Conservation (phyloP, 768 basidiomycete genomes). For the Tubosaeta sp. region DNA sequence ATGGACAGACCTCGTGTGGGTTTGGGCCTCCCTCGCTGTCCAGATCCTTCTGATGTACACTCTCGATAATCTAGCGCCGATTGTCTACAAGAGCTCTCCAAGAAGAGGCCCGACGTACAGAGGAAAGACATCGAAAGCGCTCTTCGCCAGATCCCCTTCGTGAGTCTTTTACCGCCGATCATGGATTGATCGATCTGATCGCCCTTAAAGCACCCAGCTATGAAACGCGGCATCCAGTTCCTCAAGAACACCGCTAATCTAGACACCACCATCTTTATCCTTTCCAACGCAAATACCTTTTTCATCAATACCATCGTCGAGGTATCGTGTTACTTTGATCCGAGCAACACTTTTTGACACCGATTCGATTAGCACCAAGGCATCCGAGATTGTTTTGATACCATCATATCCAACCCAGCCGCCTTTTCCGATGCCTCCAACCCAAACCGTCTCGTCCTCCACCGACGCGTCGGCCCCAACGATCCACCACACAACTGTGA, state of each 20-base stretch:
- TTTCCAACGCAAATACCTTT: conserved; percentile 91
- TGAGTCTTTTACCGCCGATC: conserved; percentile 34
- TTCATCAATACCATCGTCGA: conserved; percentile 89
- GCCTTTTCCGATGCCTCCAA: conserved; percentile 63
- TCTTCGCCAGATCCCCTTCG: conserved; percentile 82
- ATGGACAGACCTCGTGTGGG: conserved; percentile 96
- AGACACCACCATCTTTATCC: conserved; percentile 75
- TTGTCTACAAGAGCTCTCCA: conserved; percentile 58
- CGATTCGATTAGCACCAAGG: conserved; percentile 57
- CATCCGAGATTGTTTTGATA: conserved; percentile 66
- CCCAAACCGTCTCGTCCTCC: conserved; percentile 66
- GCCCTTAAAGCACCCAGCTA: conserved; percentile 81
- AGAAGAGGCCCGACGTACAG: conserved; percentile 60
- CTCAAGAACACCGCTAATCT: conserved; percentile 62
- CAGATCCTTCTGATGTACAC: not conserved
- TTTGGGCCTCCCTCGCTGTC: not conserved
- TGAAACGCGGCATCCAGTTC: conserved; percentile 81
- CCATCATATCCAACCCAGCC: conserved; percentile 92
- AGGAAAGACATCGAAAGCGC: conserved; percentile 73
- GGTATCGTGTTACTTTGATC: conserved; percentile 36
- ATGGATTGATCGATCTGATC: not conserved
- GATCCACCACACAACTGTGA: conserved; percentile 80
- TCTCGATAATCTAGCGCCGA: conserved; percentile 44
- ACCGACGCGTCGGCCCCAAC: conserved; percentile 68
- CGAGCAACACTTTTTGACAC: not conserved